Percentiles rank a stretch among this genome's conserved stretches.
These are phyloP conservation scores for Anethum foeniculum DNA, from an alignment of 140 eudicot species.

Conservation along the genomic window DNA sequence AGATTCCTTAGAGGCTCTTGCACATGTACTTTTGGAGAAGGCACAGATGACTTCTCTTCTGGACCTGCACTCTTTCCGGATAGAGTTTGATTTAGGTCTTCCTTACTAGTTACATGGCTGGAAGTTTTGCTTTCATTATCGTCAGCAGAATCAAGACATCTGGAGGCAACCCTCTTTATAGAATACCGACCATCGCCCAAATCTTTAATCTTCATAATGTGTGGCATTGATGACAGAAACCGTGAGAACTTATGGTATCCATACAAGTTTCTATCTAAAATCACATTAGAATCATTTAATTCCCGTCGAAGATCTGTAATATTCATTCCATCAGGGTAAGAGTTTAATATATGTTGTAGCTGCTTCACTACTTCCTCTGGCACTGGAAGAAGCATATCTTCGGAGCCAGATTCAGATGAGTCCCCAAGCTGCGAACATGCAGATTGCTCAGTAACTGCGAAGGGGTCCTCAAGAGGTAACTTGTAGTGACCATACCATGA, in stretches of 20 bases:
- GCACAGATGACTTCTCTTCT: slow-evolving; percentile 17
- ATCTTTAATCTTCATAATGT: slow-evolving; percentile 37
- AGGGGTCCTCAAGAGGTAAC: slow-evolving; percentile 84
- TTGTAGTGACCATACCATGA: slow-evolving; percentile 87
- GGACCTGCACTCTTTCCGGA: slow-evolving; percentile 16
- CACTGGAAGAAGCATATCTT: slow-evolving; percentile 35
- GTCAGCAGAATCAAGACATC: slow-evolving; percentile 23
- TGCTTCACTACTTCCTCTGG: slow-evolving; percentile 47
- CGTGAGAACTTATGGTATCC: slow-evolving; percentile 69
- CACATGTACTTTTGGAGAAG: slow-evolving; percentile 16
- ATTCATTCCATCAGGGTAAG: slow-evolving; percentile 54
- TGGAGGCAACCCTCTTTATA: slow-evolving; percentile 30
- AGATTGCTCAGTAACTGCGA: slow-evolving; percentile 28
- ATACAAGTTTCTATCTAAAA: slow-evolving; percentile 48
- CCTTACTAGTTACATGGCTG: slow-evolving; percentile 15
- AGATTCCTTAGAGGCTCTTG: slow-evolving; percentile 23
- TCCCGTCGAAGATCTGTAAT: slow-evolving; percentile 49
- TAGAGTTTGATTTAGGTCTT: slow-evolving; percentile 17
- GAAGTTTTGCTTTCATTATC: slow-evolving; percentile 8
- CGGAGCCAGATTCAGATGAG: slow-evolving; percentile 28
- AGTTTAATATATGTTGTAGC: slow-evolving; percentile 35
- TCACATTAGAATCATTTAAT: slow-evolving; percentile 34
- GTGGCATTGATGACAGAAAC: slow-evolving; percentile 67
- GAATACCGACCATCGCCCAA: slow-evolving; percentile 30
- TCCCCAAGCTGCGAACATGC: slow-evolving; percentile 29